Percentiles rank a stretch among this genome's conserved stretches.
Evolutionary conservation across 352 stramenopile species (phyloP).

Genomic region (Phytopythium kandeliae): DNA sequence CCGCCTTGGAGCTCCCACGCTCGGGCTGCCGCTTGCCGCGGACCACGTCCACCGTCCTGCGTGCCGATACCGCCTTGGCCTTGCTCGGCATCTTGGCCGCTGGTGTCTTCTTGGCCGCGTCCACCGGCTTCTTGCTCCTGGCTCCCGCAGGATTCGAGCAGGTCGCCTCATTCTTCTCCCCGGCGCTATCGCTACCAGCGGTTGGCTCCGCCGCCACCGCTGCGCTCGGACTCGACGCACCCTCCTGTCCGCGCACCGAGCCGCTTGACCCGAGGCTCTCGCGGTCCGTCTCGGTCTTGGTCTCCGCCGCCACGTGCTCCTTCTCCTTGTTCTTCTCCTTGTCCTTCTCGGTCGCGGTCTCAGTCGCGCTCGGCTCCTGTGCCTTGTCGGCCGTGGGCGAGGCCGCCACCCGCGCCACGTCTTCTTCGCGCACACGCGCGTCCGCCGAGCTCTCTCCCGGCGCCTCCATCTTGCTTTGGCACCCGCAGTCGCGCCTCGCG

Average conservation of each 20-base stretch:
- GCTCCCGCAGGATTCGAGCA: background rate
- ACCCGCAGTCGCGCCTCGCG: background rate
- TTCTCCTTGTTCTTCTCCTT: no score
- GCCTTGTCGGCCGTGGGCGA: background rate
- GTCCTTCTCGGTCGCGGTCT: no score
- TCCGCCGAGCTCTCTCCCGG: background rate
- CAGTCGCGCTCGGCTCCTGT: background rate
- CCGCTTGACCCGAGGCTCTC: slow-evolving; percentile 7
- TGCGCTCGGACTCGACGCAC: background rate
- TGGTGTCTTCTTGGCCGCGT: slow-evolving; percentile 4
- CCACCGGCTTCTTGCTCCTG: background rate
- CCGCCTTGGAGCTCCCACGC: background rate
- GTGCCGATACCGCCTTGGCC: slow-evolving; percentile 5
- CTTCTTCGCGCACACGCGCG: background rate
- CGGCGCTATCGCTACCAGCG: background rate
- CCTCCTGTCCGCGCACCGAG: background rate
- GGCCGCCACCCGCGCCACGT: background rate
- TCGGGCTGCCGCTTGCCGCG: background rate
- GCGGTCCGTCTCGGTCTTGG: slow-evolving; percentile 7
- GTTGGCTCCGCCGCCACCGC: background rate
- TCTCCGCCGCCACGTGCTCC: background rate
- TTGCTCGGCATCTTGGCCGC: slow-evolving; percentile 8
- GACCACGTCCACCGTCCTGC: slow-evolving; percentile 6
- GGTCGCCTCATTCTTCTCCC: background rate
- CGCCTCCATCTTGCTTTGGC: background rate